Evolutionary conservation across 352 stramenopile species (phyloP), one percentile per base, ranked within the genome.

Genomic region (Globisporangium iwayamae): DNA sequence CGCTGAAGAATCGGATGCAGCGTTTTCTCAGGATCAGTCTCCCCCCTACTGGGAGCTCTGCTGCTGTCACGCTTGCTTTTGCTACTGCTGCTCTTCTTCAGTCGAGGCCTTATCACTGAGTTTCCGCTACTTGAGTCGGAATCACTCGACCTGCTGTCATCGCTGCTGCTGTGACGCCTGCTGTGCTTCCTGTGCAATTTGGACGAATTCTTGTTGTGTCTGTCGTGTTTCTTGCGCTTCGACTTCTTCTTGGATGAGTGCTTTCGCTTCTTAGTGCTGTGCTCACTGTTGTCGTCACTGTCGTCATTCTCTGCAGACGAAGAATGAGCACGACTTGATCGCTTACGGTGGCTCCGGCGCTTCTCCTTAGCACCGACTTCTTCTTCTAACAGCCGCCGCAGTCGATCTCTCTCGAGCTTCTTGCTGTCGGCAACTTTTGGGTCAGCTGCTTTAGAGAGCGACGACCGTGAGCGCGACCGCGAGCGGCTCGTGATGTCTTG

Each of bases 381-480:
- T 47, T 76, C 68, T 48, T 83, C 75, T 1, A 80, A 34, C 20
- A 82, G 46, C 7, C 22, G 43, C 6, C 70, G 74, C n/a, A 82
- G 62, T 0, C 70, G 72, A 4, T 79, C 65, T n/a, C 69, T 62
- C 48, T 83, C 73, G 1, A 79, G 36, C 32, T 20, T 65, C 50
- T 61, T 70, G 16, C 38, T 57, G 0, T 2, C 22, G 6, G 34
- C 20, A 32, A 32, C 5, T 13, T 10, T 16, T 10, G 22, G 18
- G 39, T 28, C n/a, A 45, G 52, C 4, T 41, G 50, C 16, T 45
- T 25, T n/a, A 30, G 11, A 43, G 32, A 43, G 45, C 6, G 52
- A 57, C 13, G 51, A 57, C 3, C 16, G 22, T 13, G 50, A 39
- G 14, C 6, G 34, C 4, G 52, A 57, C 2, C 22, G 52, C 39